phyloP scores from a whole-genome alignment of 2,329 filamentous ascomycete genomes.

The Trichoderma cornu-damae region DNA sequence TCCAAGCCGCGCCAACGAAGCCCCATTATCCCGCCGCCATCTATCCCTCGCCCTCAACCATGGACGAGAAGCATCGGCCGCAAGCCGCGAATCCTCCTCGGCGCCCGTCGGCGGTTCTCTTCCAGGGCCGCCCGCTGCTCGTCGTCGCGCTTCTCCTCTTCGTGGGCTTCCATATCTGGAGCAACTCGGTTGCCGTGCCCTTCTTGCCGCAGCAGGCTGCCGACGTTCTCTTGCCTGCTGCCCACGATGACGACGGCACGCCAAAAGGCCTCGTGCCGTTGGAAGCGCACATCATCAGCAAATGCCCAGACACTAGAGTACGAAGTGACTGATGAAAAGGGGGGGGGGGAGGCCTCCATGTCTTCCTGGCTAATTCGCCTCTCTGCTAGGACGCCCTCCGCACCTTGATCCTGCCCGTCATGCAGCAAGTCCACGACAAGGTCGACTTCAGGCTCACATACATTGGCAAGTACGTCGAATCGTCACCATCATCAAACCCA shows the following conservation, averaged over 20 bases:
- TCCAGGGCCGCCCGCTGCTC: slow-evolving; percentile 24
- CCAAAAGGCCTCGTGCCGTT: slow-evolving; percentile 57
- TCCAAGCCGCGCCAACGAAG: neutral
- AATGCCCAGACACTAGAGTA: slow-evolving; percentile 83
- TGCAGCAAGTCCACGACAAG: slow-evolving; percentile 75
- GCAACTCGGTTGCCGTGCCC: slow-evolving; percentile 16
- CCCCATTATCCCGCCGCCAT: neutral
- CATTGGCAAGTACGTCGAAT: slow-evolving; percentile 64
- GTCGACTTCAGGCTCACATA: slow-evolving; percentile 89
- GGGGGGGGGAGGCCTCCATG: too few relatives aligned
- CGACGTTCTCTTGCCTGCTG: neutral
- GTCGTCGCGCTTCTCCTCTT: slow-evolving; percentile 24
- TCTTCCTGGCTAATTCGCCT: neutral
- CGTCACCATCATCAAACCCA: too few relatives aligned
- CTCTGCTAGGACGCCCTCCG: slow-evolving; percentile 63
- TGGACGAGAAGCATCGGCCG: slow-evolving; percentile 31
- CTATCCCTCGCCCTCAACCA: slow-evolving; percentile 17
- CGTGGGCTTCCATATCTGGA: slow-evolving; percentile 22
- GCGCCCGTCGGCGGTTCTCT: neutral
- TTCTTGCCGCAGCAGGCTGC: neutral
- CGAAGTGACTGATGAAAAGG: slow-evolving; percentile 20
- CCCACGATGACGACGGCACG: slow-evolving; percentile 4
- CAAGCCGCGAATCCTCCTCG: slow-evolving; percentile 21
- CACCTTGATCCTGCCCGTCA: slow-evolving; percentile 75
- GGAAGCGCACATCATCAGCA: slow-evolving; percentile 95